phyloP scores from a whole-genome alignment of 106 monocot genomes.

The Dioscorea alata region DNA sequence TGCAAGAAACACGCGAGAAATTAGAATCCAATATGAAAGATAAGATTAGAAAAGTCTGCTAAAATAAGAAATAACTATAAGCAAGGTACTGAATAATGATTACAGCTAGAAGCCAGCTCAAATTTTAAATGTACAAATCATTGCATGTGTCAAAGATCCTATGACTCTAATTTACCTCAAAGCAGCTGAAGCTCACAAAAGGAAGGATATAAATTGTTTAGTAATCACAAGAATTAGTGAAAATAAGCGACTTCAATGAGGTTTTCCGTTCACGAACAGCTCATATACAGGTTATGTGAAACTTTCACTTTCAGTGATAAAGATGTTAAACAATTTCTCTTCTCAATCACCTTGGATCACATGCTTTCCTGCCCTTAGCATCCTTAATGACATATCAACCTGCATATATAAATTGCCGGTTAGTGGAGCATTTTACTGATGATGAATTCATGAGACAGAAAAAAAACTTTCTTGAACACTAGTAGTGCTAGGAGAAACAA shows the following conservation, averaged over 20 bases:
- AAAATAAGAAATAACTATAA: too few relatives aligned
- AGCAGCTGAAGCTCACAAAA: too few relatives aligned
- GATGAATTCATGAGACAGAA: neutral
- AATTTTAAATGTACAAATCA: too few relatives aligned
- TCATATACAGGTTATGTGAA: neutral
- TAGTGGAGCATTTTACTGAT: neutral
- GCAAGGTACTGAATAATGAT: too few relatives aligned
- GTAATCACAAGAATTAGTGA: too few relatives aligned
- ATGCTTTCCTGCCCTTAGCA: slow-evolving; percentile 87
- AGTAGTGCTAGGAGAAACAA: too few relatives aligned
- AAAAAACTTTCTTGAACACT: neutral
- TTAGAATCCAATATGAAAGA: slow-evolving; percentile 6
- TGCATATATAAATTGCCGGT: slow-evolving; percentile 23
- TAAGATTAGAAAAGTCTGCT: neutral
- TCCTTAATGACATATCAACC: slow-evolving; percentile 84
- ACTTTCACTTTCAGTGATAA: neutral
- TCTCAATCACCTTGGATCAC: slow-evolving; percentile 84
- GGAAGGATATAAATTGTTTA: too few relatives aligned
- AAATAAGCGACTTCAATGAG: too few relatives aligned
- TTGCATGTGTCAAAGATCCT: too few relatives aligned
- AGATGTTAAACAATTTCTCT: neutral
- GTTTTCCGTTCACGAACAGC: too few relatives aligned
- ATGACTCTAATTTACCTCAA: too few relatives aligned
- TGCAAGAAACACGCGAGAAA: slow-evolving; percentile 24
- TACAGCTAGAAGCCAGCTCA: too few relatives aligned